These are phyloP conservation scores for Typha latifolia DNA, from an alignment of 176 grass and related monocot genomes.

Conservation along the genomic window DNA sequence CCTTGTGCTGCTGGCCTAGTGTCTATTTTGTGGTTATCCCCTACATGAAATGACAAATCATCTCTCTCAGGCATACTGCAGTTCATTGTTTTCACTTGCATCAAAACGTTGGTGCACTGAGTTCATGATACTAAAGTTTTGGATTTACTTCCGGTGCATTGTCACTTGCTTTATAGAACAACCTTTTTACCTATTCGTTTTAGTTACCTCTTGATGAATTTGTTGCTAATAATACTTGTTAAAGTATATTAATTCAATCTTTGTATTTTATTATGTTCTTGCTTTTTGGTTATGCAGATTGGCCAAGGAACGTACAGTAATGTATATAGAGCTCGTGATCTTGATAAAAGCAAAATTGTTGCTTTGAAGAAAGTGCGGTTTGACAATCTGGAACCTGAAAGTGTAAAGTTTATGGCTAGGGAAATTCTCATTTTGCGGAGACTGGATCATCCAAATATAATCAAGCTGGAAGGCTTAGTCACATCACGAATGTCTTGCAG, in stretches of 20 bases:
- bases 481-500: slow-evolving; percentile 99
- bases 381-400: slow-evolving; percentile 98
- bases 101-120: too few species aligned
- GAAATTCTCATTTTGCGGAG: slow-evolving; percentile 93
- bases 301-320: slow-evolving; percentile 98
- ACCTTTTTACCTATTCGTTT: neutral
- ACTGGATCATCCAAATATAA: slow-evolving; percentile 96
- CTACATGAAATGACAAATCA: too few species aligned
- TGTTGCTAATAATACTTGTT: neutral
- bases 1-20: too few species aligned
- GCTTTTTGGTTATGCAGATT: slow-evolving; percentile 59
- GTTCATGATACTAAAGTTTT: too few species aligned
- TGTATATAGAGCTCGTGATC: slow-evolving; percentile 87
- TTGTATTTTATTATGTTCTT: neutral
- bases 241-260: neutral
- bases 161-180: too few species aligned
- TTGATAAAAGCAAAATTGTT: slow-evolving; percentile 86
- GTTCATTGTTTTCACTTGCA: too few species aligned
- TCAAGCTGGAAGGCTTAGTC: slow-evolving; percentile 92
- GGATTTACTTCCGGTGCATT: too few species aligned
- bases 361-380: slow-evolving; percentile 98
- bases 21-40: too few species aligned
- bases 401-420: slow-evolving; percentile 94
- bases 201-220: neutral
- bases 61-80: too few species aligned